Percentiles rank a stretch among this genome's conserved stretches.
Conservation (phyloP, 192 early-diverging fungal genomes). For the Thoreauomyces humboldtii region DNA sequence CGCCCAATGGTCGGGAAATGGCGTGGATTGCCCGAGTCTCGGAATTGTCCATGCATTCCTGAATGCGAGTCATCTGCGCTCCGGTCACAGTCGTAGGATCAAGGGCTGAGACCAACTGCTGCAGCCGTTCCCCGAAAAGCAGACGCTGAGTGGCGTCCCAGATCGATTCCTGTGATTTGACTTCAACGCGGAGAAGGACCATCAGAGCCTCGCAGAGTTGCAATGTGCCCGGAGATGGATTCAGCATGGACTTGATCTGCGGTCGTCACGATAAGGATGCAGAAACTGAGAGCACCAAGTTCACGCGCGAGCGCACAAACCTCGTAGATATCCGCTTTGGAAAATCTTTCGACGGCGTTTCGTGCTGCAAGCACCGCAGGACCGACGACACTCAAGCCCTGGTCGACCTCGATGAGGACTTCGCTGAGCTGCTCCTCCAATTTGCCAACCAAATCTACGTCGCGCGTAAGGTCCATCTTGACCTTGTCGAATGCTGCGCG, state of each 20-base stretch:
- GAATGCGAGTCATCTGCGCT: constrained; percentile 15
- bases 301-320: too few species aligned
- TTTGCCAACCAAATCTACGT: neutral
- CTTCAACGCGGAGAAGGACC: constrained; percentile 20
- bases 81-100: constrained; percentile 15
- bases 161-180: constrained; percentile 3
- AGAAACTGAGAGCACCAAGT: neutral
- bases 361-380: constrained; percentile 18
- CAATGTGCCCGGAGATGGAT: constrained; percentile 22
- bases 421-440: constrained; percentile 11
- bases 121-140: constrained; percentile 25
- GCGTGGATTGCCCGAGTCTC: constrained; percentile 19
- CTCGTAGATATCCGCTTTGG: constrained; percentile 37
- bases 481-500: constrained; percentile 3
- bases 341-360: constrained; percentile 11
- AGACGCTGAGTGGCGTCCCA: constrained; percentile 35
- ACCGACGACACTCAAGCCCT: constrained; percentile 15
- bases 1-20: constrained; percentile 11
- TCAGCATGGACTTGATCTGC: constrained; percentile 25
- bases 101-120: constrained; percentile 4
- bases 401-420: neutral
- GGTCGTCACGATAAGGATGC: neutral
- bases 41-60: constrained; percentile 6
- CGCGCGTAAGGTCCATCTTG: constrained; percentile 19
- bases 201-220: constrained; percentile 26